Conservation (phyloP, 176 grass and related monocot genomes). For the Avena atlantica region DNA sequence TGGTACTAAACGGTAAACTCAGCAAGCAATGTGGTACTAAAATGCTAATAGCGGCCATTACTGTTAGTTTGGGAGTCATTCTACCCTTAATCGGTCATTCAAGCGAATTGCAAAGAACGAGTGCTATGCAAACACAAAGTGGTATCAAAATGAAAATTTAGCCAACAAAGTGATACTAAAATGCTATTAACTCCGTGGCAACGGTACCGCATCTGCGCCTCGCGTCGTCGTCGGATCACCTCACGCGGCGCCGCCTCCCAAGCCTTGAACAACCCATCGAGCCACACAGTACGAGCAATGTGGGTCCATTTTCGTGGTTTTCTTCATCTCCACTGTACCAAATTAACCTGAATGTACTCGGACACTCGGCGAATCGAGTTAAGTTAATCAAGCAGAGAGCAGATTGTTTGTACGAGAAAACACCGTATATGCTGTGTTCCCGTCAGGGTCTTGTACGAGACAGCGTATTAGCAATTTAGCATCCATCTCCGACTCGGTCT, state of each 20-base stretch:
- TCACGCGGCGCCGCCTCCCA: neutral
- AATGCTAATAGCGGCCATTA: no score
- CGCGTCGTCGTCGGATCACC: neutral
- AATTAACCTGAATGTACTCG: neutral
- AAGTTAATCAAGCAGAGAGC: neutral
- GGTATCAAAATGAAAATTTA: no score
- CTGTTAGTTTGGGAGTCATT: no score
- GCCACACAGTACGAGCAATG: neutral
- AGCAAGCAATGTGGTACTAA: no score
- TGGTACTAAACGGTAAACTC: no score
- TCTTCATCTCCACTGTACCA: neutral
- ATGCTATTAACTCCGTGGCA: neutral
- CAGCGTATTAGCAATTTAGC: neutral
- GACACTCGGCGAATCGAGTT: neutral
- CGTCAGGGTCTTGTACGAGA: neutral
- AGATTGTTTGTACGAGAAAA: neutral
- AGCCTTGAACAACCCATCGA: conserved; percentile 15
- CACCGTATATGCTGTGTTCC: neutral
- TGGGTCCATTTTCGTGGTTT: conserved; percentile 27
- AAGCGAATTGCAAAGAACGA: no score
- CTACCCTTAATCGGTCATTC: no score
- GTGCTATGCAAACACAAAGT: no score
- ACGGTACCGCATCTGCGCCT: neutral
- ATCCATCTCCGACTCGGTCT: neutral
- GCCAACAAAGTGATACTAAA: no score